Evolutionary conservation across 148 eudicot species (phyloP).

Genomic region (Rhododendron simsii): DNA sequence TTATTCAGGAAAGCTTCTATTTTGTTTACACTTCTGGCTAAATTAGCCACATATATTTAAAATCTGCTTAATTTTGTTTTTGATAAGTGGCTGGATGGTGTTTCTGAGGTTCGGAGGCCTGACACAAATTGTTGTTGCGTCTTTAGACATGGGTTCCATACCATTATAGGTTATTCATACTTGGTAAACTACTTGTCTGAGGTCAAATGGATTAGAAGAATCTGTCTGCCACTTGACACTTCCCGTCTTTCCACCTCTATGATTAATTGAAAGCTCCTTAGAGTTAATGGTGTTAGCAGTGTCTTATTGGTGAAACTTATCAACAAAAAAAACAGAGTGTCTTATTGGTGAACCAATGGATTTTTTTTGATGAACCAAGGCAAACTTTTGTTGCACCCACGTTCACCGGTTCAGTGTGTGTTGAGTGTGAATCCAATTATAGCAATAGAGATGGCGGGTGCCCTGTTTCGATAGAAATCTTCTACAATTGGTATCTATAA

Average conservation of each 20-base stretch:
- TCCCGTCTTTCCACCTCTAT: background rate
- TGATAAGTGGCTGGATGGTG: too few relatives aligned
- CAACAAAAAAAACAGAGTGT: background rate
- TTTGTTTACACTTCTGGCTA: background rate
- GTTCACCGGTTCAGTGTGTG: background rate
- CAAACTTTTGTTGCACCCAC: background rate
- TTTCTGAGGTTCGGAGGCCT: background rate
- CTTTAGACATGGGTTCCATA: background rate
- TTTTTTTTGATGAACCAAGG: background rate
- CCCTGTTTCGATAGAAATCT: too few relatives aligned
- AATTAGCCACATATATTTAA: background rate
- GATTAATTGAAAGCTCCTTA: background rate
- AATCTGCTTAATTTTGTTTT: background rate
- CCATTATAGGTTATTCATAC: background rate
- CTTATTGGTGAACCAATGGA: background rate
- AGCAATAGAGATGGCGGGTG: too few relatives aligned
- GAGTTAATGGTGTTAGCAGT: background rate
- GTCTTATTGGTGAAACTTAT: background rate
- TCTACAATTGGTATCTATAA: too few relatives aligned
- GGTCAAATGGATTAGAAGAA: background rate
- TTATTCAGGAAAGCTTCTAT: background rate
- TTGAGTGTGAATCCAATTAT: background rate
- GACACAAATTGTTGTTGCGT: background rate
- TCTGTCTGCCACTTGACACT: background rate
- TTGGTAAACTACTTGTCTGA: background rate